Conservation (phyloP, 1,284 basidiomycete genomes). For the Ustilago bromivora region DNA sequence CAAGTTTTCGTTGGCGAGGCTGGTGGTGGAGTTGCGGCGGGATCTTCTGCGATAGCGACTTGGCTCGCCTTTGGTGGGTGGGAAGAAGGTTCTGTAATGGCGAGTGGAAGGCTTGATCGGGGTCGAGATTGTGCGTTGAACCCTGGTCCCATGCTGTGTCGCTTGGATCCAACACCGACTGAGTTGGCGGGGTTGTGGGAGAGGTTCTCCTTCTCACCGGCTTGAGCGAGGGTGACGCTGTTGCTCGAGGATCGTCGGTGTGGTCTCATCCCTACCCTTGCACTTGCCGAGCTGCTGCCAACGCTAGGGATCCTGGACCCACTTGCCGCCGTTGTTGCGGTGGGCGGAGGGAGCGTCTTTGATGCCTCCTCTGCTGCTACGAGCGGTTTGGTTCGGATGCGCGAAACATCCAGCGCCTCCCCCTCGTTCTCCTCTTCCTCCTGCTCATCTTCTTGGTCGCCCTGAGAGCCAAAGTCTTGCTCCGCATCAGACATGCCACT, state of each 20-base stretch:
- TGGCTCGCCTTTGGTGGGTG: constrained; percentile 1
- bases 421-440: constrained; percentile 12
- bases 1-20: constrained; percentile 21
- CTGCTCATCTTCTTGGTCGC: constrained; percentile 4
- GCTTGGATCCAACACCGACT: not conserved
- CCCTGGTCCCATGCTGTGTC: constrained; percentile 13
- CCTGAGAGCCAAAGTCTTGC: not conserved
- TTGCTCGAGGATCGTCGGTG: constrained; percentile 20
- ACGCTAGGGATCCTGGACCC: constrained; percentile 32
- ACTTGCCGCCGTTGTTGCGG: not conserved
- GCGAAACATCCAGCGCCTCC: constrained; percentile 37
- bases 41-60: not conserved
- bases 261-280: not conserved
- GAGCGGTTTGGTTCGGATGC: constrained; percentile 24
- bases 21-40: not conserved
- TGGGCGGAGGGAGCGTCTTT: not conserved
- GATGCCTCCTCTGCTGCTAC: not conserved
- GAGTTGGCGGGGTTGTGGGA: not conserved
- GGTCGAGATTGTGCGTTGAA: constrained; percentile 5
- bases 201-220: constrained; percentile 33
- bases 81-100: constrained; percentile 14
- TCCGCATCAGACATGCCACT: not conserved
- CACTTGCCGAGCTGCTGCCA: constrained; percentile 6
- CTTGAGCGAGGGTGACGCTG: not conserved
- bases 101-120: constrained; percentile 31